phyloP scores from a whole-genome alignment of 2,329 filamentous ascomycete genomes.

The Colletotrichum sp. region DNA sequence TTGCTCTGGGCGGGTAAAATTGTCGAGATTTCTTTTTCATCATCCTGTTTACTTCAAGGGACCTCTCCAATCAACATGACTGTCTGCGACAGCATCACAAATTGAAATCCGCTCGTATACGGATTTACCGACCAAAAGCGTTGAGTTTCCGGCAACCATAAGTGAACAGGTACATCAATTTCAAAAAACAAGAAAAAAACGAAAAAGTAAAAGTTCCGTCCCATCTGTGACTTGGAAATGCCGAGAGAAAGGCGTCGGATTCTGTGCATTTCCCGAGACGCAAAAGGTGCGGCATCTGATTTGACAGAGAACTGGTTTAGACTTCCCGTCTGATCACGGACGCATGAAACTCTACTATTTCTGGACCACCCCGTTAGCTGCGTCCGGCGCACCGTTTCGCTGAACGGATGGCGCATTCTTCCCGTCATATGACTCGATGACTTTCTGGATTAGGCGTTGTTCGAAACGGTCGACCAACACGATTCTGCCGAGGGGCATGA shows the following conservation, averaged over 20 bases:
- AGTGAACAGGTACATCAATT: neutral
- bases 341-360: neutral
- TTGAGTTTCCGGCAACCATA: neutral
- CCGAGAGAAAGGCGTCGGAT: neutral
- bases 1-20: neutral
- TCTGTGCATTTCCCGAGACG: neutral
- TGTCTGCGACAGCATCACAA: neutral
- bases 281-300: neutral
- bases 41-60: neutral
- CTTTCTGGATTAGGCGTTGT: neutral
- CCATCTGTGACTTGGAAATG: neutral
- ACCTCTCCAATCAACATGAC: neutral
- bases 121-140: neutral
- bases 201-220: neutral
- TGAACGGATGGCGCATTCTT: neutral
- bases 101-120: neutral
- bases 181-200: neutral
- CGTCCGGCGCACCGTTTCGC: neutral
- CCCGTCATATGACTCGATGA: neutral
- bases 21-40: neutral
- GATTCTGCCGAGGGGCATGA: neutral
- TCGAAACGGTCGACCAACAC: neutral
- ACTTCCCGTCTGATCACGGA: neutral
- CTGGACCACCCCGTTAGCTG: neutral
- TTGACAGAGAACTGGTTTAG: neutral